These are phyloP conservation scores for Pascua sp. DNA, from an alignment of 1,284 basidiomycete genomes.

Conservation along the genomic window DNA sequence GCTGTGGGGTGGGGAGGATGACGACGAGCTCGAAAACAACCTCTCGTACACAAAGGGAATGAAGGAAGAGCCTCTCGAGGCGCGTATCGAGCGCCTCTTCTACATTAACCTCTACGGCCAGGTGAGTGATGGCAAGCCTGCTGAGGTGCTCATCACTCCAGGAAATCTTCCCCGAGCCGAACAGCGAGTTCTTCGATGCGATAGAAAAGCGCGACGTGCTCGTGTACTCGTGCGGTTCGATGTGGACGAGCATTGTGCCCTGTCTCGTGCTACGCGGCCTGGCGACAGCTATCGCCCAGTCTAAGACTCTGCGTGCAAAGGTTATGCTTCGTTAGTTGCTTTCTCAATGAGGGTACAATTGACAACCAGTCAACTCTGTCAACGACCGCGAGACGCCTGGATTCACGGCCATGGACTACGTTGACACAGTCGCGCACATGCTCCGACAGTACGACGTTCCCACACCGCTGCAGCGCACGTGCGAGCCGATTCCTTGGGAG, in stretches of 20 bases:
- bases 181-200: slow-evolving; percentile 70
- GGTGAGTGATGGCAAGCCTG: slow-evolving; percentile 27
- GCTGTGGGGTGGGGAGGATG: slow-evolving; percentile 47
- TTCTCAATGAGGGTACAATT: not conserved
- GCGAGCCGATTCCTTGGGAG: slow-evolving; percentile 57
- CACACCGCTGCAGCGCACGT: slow-evolving; percentile 57
- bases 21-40: slow-evolving; percentile 53
- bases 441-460: slow-evolving; percentile 59
- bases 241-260: slow-evolving; percentile 93
- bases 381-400: slow-evolving; percentile 89
- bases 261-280: slow-evolving; percentile 83
- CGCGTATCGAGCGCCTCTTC: slow-evolving; percentile 67
- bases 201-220: slow-evolving; percentile 66
- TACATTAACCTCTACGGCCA: slow-evolving; percentile 93
- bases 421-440: slow-evolving; percentile 69
- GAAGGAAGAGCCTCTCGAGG: slow-evolving; percentile 60
- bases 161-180: slow-evolving; percentile 84
- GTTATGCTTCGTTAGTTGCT: slow-evolving; percentile 68
- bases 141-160: slow-evolving; percentile 19
- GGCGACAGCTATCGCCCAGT: slow-evolving; percentile 72
- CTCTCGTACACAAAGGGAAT: slow-evolving; percentile 46
- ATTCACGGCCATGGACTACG: slow-evolving; percentile 79
- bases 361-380: slow-evolving; percentile 68
- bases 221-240: slow-evolving; percentile 85
- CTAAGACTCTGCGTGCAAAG: slow-evolving; percentile 69